Base-by-base conservation (phyloP, 371 early-diverging fungal species). In the Batkoa obscura region DNA sequence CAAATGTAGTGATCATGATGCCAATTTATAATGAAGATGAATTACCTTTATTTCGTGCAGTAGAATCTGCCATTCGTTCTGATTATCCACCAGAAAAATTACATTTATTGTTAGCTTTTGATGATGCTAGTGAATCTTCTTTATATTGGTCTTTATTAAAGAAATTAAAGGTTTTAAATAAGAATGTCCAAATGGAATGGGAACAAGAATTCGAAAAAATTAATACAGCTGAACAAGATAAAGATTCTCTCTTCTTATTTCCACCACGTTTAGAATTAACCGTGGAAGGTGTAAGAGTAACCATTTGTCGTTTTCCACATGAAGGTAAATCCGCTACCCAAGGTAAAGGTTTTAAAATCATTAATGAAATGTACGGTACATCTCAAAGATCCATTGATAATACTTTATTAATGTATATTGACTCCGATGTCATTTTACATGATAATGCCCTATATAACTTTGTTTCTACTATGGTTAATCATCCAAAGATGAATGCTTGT, bases 1-100 rank as follows among this genome's bases (percentile, higher is more conserved):
- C 53, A 17, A 53, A 38, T 36, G 53, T 53, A 10, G 53, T 53
- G 34, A 53, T 53, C 35, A 53, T 53, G 53, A 53, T 53, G 53
- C 53, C 53, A 8, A 53, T 53, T 30, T 53, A 53, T 39, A 53
- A 53, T 38, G 53, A 53, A 30, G 53, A 53, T 12, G 38, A 36
- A 5, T 6, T 38, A 6, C 32, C 53, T 3, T 39, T 53, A 5
- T 53, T 53, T 30, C 35, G 53, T 4, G 53, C 53, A 8, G 53
- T 53, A 34, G 53, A 53, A n/a, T 37, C 38, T 2, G 53, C 53
- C 13, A 53, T 53, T 39, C 53, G 53, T 8, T 37, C 38, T 30
- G 53, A 53, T 39, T 53, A 53, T 30, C 53, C 53, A 36, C n/a
- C 32, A 17, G 38, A 53, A 17, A 34, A 34, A 10, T 39, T 53